Percentiles rank a stretch among this genome's conserved stretches.
phyloP scores from a whole-genome alignment of 768 basidiomycete species.

The Lactifluus volemus region DNA sequence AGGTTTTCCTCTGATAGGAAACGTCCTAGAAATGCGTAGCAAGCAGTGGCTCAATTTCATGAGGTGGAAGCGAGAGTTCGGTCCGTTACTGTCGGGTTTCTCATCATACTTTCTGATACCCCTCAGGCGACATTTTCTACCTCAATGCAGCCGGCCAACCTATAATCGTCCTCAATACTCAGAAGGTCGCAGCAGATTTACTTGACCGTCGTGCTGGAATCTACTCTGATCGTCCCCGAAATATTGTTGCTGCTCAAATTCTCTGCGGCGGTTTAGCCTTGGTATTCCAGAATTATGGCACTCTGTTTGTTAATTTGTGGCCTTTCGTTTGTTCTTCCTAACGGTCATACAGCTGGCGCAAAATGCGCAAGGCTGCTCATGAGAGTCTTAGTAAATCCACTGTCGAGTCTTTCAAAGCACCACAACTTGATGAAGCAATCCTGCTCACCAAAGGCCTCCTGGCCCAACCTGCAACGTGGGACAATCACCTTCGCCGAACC shows the following conservation, averaged over 20 bases:
- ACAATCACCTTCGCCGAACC: slow-evolving; percentile 10
- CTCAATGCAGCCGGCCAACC: slow-evolving; percentile 19
- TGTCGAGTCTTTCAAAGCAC: slow-evolving; percentile 3
- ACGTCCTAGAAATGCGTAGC: slow-evolving; percentile 9
- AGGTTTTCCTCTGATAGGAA: slow-evolving; percentile 15
- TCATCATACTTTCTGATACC: not conserved
- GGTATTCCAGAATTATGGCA: slow-evolving; percentile 13
- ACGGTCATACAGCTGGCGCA: slow-evolving; percentile 14
- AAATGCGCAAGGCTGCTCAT: slow-evolving; percentile 14
- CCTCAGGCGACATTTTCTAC: slow-evolving; percentile 17
- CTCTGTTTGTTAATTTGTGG: slow-evolving; percentile 1
- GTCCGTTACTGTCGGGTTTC: not conserved
- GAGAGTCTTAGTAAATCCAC: slow-evolving; percentile 6
- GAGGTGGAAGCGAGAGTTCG: slow-evolving; percentile 13
- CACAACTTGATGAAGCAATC: slow-evolving; percentile 11
- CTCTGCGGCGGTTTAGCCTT: slow-evolving; percentile 12
- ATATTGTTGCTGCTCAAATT: slow-evolving; percentile 16
- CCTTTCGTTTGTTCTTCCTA: not conserved
- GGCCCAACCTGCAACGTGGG: slow-evolving; percentile 4
- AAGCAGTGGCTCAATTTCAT: slow-evolving; percentile 17
- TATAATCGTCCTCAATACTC: slow-evolving; percentile 22
- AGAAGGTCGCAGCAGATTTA: slow-evolving; percentile 21
- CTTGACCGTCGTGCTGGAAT: slow-evolving; percentile 19
- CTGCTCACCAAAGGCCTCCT: slow-evolving; percentile 12
- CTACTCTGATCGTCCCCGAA: slow-evolving; percentile 17